Conservation (phyloP, 495 filamentous ascomycete species). For the Aspergillus cavernicola region DNA sequence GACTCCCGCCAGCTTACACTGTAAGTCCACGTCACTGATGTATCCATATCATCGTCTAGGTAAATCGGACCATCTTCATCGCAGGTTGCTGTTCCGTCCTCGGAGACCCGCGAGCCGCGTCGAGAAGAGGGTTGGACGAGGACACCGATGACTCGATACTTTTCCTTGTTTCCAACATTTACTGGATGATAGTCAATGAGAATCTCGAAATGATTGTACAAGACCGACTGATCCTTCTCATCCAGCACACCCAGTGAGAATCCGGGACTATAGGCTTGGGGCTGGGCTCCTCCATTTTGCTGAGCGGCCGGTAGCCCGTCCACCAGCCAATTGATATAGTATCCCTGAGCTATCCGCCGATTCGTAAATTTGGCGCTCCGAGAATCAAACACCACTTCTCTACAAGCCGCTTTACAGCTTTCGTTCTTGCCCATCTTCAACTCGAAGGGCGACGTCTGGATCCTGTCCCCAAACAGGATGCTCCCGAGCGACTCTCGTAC, state of each 20-base stretch:
- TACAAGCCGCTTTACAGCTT: slow-evolving; percentile 77
- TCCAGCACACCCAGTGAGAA: slow-evolving; percentile 74
- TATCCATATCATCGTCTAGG: slow-evolving; percentile 64
- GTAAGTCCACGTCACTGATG: slow-evolving; percentile 81
- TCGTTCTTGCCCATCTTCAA: slow-evolving; percentile 81
- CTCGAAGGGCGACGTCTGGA: slow-evolving; percentile 86
- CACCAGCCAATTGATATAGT: slow-evolving; percentile 91
- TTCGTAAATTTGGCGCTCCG: slow-evolving; percentile 75
- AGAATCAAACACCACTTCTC: slow-evolving; percentile 59
- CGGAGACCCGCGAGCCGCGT: slow-evolving; percentile 50
- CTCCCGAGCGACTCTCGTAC: slow-evolving; percentile 88
- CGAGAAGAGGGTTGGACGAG: slow-evolving; percentile 76
- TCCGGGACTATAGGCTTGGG: slow-evolving; percentile 79
- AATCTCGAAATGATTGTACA: slow-evolving; percentile 96
- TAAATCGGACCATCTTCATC: slow-evolving; percentile 50
- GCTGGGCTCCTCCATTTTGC: slow-evolving; percentile 66
- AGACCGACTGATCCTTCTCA: slow-evolving; percentile 49
- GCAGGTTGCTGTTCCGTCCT: slow-evolving; percentile 59
- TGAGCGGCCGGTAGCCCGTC: slow-evolving; percentile 91
- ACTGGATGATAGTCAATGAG: slow-evolving; percentile 88
- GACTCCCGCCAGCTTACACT: slow-evolving; percentile 81
- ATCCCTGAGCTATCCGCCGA: slow-evolving; percentile 70
- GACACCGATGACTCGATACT: slow-evolving; percentile 87
- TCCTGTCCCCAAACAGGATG: slow-evolving; percentile 95
- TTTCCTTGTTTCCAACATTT: slow-evolving; percentile 46